phyloP scores from a whole-genome alignment of 1,284 basidiomycete genomes.

The Cutaneotrichosporon cutaneum region DNA sequence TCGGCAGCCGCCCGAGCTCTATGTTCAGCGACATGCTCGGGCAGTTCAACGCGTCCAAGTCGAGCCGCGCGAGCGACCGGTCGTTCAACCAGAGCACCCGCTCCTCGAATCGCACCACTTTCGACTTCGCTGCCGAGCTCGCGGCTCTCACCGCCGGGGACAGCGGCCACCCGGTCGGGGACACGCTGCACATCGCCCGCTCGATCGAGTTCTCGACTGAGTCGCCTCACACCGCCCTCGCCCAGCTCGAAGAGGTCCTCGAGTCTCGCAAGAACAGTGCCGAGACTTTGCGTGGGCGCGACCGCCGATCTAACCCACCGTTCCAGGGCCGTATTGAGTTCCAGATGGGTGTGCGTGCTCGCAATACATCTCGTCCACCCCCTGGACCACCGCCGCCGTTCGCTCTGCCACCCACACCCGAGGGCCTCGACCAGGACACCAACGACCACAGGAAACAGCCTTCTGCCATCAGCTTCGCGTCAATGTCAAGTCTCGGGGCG shows the following conservation, averaged over 20 bases:
- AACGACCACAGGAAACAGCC: slow-evolving; percentile 53
- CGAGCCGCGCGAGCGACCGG: background rate
- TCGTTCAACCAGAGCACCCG: background rate
- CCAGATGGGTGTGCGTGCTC: slow-evolving; percentile 34
- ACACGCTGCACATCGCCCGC: background rate
- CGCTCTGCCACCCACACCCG: slow-evolving; percentile 9
- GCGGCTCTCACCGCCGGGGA: background rate
- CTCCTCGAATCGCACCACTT: background rate
- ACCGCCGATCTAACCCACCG: slow-evolving; percentile 15
- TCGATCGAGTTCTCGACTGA: slow-evolving; percentile 13
- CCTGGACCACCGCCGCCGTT: slow-evolving; percentile 17
- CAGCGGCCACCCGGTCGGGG: background rate
- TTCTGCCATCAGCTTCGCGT: slow-evolving; percentile 72
- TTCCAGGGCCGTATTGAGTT: slow-evolving; percentile 45
- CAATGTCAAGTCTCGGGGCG: slow-evolving; percentile 74
- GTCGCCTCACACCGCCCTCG: background rate
- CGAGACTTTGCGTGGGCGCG: background rate
- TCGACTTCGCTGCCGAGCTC: slow-evolving; percentile 4
- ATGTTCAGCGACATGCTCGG: slow-evolving; percentile 3
- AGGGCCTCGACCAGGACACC: no score
- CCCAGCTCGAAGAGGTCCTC: slow-evolving; percentile 15
- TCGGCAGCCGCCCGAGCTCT: slow-evolving; percentile 9
- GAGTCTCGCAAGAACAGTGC: slow-evolving; percentile 3
- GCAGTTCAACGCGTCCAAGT: background rate
- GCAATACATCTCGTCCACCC: background rate